These are phyloP conservation scores for Apiotrichum gracile DNA, from an alignment of 1,284 basidiomycete genomes.

Conservation along the genomic window DNA sequence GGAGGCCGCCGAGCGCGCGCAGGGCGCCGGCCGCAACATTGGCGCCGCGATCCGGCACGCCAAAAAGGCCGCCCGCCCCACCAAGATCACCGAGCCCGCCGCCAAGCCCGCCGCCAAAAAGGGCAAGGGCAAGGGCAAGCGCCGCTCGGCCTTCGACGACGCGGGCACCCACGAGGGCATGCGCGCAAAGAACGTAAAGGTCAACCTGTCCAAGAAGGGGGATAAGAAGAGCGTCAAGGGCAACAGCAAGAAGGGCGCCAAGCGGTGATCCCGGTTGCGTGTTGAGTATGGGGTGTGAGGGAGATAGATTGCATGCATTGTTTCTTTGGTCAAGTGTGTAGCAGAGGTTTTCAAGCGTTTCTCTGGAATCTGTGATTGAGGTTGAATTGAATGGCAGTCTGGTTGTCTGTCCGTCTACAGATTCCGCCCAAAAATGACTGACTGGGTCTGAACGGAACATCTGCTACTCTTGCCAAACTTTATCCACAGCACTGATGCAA, in stretches of 20 bases:
- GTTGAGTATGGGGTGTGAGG: no score
- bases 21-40: slow-evolving; percentile 50
- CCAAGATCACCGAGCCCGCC: slow-evolving; percentile 49
- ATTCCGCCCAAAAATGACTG: no score
- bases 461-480: no score
- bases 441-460: no score
- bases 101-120: slow-evolving; percentile 8
- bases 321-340: no score
- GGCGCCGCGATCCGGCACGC: slow-evolving; percentile 73
- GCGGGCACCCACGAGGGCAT: slow-evolving; percentile 34
- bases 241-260: slow-evolving; percentile 3
- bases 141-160: slow-evolving; percentile 28
- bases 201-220: slow-evolving; percentile 37
- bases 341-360: no score
- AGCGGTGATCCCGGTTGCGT: no score
- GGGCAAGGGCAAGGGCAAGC: slow-evolving; percentile 6
- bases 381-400: no score
- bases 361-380: no score
- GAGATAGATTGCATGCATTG: no score
- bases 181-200: slow-evolving; percentile 39
- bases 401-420: no score
- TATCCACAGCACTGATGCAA: not conserved
- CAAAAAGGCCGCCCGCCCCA: slow-evolving; percentile 66
- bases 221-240: slow-evolving; percentile 35
- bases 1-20: slow-evolving; percentile 56